Evolutionary conservation across 306 rosid species (phyloP).

Genomic region (Oxytropis ochrocephala): DNA sequence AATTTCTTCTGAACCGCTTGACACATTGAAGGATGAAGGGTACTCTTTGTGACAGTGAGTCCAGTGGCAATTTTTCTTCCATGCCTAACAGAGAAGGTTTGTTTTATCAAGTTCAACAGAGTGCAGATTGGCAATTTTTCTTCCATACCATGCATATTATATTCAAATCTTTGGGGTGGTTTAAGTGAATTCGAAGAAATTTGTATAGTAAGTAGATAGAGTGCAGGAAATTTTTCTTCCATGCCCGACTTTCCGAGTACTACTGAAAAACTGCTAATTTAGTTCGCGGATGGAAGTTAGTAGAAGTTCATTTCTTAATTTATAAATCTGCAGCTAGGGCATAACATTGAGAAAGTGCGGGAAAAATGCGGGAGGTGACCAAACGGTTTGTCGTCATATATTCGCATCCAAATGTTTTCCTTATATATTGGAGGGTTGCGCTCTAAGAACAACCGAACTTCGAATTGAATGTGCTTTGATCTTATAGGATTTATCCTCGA

Average conservation of each 20-base stretch:
- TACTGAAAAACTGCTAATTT: neutral
- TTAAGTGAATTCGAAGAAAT: neutral
- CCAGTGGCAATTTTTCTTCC: slow-evolving; percentile 90
- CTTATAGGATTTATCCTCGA: slow-evolving; percentile 88
- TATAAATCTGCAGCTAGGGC: slow-evolving; percentile 71
- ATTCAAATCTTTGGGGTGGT: neutral
- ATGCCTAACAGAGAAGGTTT: slow-evolving; percentile 89
- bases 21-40: slow-evolving; percentile 71
- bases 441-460: slow-evolving; percentile 93
- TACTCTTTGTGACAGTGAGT: slow-evolving; percentile 74
- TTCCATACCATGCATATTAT: neutral
- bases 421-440: slow-evolving; percentile 88
- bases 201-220: neutral
- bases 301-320: neutral
- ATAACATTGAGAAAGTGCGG: slow-evolving; percentile 89
- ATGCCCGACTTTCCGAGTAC: neutral
- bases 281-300: neutral
- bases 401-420: slow-evolving; percentile 88
- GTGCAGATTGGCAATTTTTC: neutral
- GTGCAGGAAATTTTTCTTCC: too few relatives aligned
- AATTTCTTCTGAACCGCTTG: slow-evolving; percentile 85
- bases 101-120: neutral
- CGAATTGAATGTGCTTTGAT: slow-evolving; percentile 92
- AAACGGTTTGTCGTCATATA: slow-evolving; percentile 67
- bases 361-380: slow-evolving; percentile 92